These are phyloP conservation scores for Acanthamoeba castellanii DNA, from an alignment of 208 protist species.

Conservation along the genomic window DNA sequence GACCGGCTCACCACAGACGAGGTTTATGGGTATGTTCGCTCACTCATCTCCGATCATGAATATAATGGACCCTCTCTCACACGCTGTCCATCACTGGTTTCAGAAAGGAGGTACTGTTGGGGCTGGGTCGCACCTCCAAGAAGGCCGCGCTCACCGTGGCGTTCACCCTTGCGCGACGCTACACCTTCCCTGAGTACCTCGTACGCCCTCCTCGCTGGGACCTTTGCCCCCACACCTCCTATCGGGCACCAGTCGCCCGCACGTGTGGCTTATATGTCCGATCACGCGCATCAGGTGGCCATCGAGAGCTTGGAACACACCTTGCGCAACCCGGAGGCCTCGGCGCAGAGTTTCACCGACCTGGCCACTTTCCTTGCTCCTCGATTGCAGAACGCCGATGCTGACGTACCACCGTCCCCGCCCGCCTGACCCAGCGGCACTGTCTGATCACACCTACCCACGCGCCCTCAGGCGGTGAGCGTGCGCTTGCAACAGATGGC, in stretches of 20 bases:
- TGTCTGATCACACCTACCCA: neutral
- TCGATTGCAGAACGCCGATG: neutral
- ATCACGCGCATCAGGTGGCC: neutral
- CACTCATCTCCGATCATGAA: no score
- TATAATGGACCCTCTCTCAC: no score
- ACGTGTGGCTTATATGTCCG: neutral
- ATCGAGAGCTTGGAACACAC: neutral
- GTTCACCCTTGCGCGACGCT: conserved; percentile 14
- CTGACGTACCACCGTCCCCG: neutral
- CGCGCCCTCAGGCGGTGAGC: neutral
- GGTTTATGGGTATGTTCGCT: neutral
- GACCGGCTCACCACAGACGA: neutral
- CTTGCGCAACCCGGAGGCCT: neutral
- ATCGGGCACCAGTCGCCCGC: neutral
- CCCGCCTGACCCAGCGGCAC: neutral
- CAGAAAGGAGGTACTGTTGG: conserved; percentile 20
- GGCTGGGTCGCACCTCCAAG: conserved; percentile 11
- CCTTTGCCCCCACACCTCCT: neutral
- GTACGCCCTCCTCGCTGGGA: neutral
- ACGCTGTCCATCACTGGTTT: neutral
- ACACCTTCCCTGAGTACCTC: neutral
- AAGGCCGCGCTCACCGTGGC: conserved; percentile 20
- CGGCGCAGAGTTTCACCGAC: neutral
- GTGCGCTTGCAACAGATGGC: neutral
- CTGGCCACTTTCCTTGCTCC: conserved; percentile 57